Evolutionary conservation across 768 basidiomycete genomes (phyloP).

Genomic region (Panaeolus papilionaceus): DNA sequence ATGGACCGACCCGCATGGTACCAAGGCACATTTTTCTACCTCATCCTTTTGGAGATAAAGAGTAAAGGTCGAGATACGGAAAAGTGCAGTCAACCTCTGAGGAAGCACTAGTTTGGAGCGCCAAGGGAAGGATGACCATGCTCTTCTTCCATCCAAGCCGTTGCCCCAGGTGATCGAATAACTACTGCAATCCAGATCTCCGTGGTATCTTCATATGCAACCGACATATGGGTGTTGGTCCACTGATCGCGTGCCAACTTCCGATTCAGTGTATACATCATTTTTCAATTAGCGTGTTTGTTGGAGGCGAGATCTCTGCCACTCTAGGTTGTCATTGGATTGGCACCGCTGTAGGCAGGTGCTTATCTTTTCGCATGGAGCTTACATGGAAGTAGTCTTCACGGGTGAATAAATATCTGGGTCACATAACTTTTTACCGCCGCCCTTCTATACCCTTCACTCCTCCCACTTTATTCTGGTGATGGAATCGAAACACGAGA

Average conservation of each 20-base stretch:
- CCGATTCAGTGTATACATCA: constrained; percentile 15
- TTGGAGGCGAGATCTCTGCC: constrained; percentile 16
- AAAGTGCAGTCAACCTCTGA: background rate
- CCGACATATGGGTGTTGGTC: constrained; percentile 10
- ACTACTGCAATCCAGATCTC: constrained; percentile 5
- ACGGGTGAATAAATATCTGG: constrained; percentile 27
- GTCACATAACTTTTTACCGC: background rate
- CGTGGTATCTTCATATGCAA: constrained; percentile 1
- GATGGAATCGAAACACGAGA: constrained; percentile 41
- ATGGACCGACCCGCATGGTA: constrained; percentile 2
- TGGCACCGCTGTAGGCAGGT: constrained; percentile 2
- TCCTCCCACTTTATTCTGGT: constrained; percentile 20
- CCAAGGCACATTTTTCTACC: constrained; percentile 12
- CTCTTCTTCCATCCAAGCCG: constrained; percentile 9
- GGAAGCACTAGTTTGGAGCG: constrained; percentile 4
- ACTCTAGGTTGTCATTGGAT: constrained; percentile 19
- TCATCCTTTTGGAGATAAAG: constrained; percentile 3
- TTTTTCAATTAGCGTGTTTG: constrained; percentile 17
- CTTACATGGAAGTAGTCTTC: constrained; percentile 7
- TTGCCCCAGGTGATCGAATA: constrained; percentile 13
- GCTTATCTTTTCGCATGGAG: constrained; percentile 25
- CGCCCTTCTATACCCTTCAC: constrained; percentile 17
- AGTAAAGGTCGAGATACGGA: constrained; percentile 1
- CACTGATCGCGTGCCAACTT: constrained; percentile 8
- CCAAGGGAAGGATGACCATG: constrained; percentile 1